Conservation (phyloP, 495 filamentous ascomycete genomes). For the Pseudomonodictys pantanalensis region DNA sequence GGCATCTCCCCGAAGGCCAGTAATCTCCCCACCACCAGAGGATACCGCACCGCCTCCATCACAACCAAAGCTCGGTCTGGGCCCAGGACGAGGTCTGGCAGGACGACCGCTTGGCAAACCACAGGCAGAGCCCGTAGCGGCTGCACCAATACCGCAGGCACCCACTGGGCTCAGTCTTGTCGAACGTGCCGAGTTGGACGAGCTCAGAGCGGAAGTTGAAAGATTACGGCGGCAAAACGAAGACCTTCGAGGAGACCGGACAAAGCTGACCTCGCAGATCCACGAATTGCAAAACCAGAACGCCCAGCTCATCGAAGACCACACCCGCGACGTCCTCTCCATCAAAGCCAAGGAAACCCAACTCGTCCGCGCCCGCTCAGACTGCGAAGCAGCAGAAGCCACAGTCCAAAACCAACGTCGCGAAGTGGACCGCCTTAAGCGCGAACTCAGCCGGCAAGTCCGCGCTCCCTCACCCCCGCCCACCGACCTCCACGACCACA, state of each 20-base stretch:
- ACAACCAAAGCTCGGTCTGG: constrained; percentile 66
- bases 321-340: constrained; percentile 88
- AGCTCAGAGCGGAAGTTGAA: constrained; percentile 79
- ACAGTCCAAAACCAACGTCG: constrained; percentile 76
- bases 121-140: constrained; percentile 39
- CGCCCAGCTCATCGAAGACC: constrained; percentile 93
- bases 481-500: constrained; percentile 38
- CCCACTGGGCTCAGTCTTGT: constrained; percentile 58
- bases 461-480: constrained; percentile 45
- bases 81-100: constrained; percentile 70
- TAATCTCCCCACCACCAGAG: constrained; percentile 54
- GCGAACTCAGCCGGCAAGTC: constrained; percentile 57
- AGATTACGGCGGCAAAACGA: constrained; percentile 66
- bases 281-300: constrained; percentile 92
- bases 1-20: constrained; percentile 51
- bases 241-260: constrained; percentile 71
- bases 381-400: constrained; percentile 83
- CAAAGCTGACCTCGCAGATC: constrained; percentile 71
- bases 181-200: constrained; percentile 85
- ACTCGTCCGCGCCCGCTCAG: constrained; percentile 82
- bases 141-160: constrained; percentile 39
- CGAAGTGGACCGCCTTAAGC: constrained; percentile 90
- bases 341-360: constrained; percentile 99
- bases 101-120: constrained; percentile 86
- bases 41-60: constrained; percentile 57